Base-by-base conservation (phyloP, 2,329 filamentous ascomycete genomes). In the Diaporthe sp. region DNA sequence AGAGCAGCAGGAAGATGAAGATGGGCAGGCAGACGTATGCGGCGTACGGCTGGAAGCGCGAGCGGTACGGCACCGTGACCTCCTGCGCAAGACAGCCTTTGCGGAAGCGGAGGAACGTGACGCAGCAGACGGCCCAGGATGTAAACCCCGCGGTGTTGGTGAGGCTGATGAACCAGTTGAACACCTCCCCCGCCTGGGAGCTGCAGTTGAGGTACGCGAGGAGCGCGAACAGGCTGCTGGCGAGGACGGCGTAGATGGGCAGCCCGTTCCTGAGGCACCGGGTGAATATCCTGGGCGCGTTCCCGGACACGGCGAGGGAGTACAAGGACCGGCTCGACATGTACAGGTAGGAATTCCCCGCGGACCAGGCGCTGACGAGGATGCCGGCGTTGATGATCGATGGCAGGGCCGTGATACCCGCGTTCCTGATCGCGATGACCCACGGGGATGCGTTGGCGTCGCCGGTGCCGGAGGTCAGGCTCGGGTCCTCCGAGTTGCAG, bases 301-400 rank as follows among this genome's bases (percentile, higher is more conserved):
- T 19, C 87, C 87, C 32, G 83, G 50, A 85, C 19, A 87, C 81
- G 0, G 87, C 86, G 37, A 89, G 82, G 4, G 85, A 83, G 78
- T 88, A 89, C 1, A 89, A 78, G 4, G 80, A 77, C 8, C 81
- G 79, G 12, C 79, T 82, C 10, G 80, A 80, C n/a, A 79, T 77
- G 74, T 82, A 83, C 69, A 82, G 79, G 76, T 81, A 82, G 0
- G 80, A 80, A 66, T 81, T 81, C 0, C 80, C 81, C 0, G 81
- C 78, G 0, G 81, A 83, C 81, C 81, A 82, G 17, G 81, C 81
- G 2, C 80, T 81, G 25, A 72, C 86, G 61, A 92, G 85, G 78
- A 93, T 91, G 63, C 93, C 88, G 19, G 88, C 90, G 81, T 94
- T 94, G 85, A 94, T 91, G 76, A 94, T 88, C 32, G 87, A 88